A percentile compares a stretch with the other conserved stretches of the same genome.
These are phyloP conservation scores for Metarhizium sp. DNA, from an alignment of 2,329 filamentous ascomycete species.

Conservation along the genomic window DNA sequence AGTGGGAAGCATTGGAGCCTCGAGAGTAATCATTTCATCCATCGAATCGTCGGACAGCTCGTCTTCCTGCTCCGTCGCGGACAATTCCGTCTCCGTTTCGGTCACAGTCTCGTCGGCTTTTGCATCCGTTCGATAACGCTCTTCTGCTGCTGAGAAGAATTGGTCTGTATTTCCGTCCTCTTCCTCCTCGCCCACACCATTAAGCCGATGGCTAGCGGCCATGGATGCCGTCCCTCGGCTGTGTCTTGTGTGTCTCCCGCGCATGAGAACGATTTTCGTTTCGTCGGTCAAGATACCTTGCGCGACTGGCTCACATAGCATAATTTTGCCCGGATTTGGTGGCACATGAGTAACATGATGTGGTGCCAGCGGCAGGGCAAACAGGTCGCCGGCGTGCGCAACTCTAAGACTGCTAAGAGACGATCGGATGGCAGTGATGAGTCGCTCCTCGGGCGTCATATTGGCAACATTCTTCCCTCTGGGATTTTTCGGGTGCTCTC, in stretches of 20 bases:
- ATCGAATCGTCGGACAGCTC: slow-evolving; percentile 78
- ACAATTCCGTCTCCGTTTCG: slow-evolving; percentile 55
- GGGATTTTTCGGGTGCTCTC: slow-evolving; percentile 40
- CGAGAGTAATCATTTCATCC: slow-evolving; percentile 88
- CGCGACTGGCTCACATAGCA: slow-evolving; percentile 87
- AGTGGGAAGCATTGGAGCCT: slow-evolving; percentile 68
- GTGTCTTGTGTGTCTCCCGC: slow-evolving; percentile 48
- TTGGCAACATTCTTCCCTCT: slow-evolving; percentile 29
- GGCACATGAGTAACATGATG: slow-evolving; percentile 83
- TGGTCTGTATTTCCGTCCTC: slow-evolving; percentile 84
- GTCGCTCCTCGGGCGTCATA: slow-evolving; percentile 40
- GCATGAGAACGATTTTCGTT: slow-evolving; percentile 77
- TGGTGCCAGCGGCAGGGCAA: slow-evolving; percentile 65
- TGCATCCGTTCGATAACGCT: slow-evolving; percentile 52
- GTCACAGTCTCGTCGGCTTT: slow-evolving; percentile 50
- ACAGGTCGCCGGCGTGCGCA: slow-evolving; percentile 75
- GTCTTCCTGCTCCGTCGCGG: slow-evolving; percentile 59
- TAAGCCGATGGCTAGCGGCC: slow-evolving; percentile 31
- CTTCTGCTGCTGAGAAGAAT: slow-evolving; percentile 88
- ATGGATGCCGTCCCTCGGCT: slow-evolving; percentile 38
- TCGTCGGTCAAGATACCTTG: slow-evolving; percentile 70
- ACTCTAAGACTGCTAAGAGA: slow-evolving; percentile 65
- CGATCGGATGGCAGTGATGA: slow-evolving; percentile 60
- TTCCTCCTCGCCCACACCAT: slow-evolving; percentile 53
- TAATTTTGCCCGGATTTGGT: slow-evolving; percentile 76